Conservation (phyloP, 805 yeast genomes). For the Lachancea kluyveri region DNA sequence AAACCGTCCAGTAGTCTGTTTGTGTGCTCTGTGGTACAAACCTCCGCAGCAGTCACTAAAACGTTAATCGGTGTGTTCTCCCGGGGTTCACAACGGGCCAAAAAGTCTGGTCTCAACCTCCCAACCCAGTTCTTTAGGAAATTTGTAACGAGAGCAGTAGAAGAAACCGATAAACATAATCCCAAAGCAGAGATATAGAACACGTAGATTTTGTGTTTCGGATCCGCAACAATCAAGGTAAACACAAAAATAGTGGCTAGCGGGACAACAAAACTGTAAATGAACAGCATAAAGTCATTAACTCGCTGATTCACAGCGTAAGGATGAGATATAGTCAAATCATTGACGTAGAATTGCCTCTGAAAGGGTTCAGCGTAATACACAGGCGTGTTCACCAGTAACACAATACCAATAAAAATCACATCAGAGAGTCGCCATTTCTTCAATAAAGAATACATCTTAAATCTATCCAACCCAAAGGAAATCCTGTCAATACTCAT, state of each 20-base stretch:
- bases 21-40: slow-evolving; percentile 49
- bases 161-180: slow-evolving; percentile 48
- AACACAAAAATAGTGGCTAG: slow-evolving; percentile 31
- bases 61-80: slow-evolving; percentile 49
- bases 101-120: slow-evolving; percentile 85
- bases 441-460: slow-evolving; percentile 16
- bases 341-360: slow-evolving; percentile 71
- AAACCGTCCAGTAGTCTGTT: slow-evolving; percentile 57
- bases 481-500: slow-evolving; percentile 22
- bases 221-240: slow-evolving; percentile 32
- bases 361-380: slow-evolving; percentile 53
- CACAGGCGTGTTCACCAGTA: slow-evolving; percentile 29
- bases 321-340: slow-evolving; percentile 75
- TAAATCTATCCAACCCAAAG: slow-evolving; percentile 15
- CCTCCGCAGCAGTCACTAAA: slow-evolving; percentile 55
- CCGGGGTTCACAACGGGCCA: slow-evolving; percentile 75
- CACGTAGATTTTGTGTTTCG: slow-evolving; percentile 51
- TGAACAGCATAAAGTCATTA: slow-evolving; percentile 44
- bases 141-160: slow-evolving; percentile 63
- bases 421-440: slow-evolving; percentile 38
- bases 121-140: slow-evolving; percentile 79
- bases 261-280: slow-evolving; percentile 52
- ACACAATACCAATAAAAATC: slow-evolving; percentile 27
- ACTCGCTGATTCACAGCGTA: slow-evolving; percentile 72
- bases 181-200: slow-evolving; percentile 65